Percentiles rank a stretch among this genome's conserved stretches.
Conservation (phyloP, 495 filamentous ascomycete genomes). For the Penicillium cosmopolitanum region DNA sequence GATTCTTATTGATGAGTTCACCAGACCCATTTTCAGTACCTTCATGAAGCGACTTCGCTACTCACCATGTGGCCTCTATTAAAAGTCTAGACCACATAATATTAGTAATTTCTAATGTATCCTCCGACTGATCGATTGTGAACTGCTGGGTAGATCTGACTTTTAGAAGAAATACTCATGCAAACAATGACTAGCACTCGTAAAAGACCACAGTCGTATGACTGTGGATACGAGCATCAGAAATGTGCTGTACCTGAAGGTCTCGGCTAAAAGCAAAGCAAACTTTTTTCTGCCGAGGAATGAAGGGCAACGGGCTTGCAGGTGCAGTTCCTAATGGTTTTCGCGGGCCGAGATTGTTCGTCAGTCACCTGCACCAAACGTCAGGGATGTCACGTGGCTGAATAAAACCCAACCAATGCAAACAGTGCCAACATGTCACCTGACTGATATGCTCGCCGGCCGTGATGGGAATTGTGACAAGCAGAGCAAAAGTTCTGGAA, state of each 20-base stretch:
- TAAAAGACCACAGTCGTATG: background rate
- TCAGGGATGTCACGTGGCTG: slow-evolving; percentile 12
- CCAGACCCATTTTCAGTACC: too few relatives aligned
- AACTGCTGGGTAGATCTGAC: too few relatives aligned
- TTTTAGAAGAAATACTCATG: background rate
- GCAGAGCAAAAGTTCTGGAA: background rate
- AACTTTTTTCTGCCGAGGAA: slow-evolving; percentile 3
- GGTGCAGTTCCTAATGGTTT: background rate
- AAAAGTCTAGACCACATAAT: too few relatives aligned
- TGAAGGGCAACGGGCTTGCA: background rate
- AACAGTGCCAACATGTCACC: slow-evolving; percentile 4
- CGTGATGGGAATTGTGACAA: background rate
- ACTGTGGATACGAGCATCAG: slow-evolving; percentile 3
- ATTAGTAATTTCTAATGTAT: too few relatives aligned
- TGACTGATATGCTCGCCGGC: too few relatives aligned
- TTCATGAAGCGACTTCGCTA: too few relatives aligned
- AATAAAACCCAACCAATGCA: background rate
- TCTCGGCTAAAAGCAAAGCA: background rate
- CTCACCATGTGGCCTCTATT: too few relatives aligned
- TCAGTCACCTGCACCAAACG: background rate
- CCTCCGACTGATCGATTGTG: too few relatives aligned
- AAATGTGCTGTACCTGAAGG: background rate
- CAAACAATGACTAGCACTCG: background rate
- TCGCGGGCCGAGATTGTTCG: slow-evolving; percentile 3
- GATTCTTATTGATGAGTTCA: too few relatives aligned